Conservation (phyloP, 768 basidiomycete genomes). For the Sistotremastrum niveocremeum region DNA sequence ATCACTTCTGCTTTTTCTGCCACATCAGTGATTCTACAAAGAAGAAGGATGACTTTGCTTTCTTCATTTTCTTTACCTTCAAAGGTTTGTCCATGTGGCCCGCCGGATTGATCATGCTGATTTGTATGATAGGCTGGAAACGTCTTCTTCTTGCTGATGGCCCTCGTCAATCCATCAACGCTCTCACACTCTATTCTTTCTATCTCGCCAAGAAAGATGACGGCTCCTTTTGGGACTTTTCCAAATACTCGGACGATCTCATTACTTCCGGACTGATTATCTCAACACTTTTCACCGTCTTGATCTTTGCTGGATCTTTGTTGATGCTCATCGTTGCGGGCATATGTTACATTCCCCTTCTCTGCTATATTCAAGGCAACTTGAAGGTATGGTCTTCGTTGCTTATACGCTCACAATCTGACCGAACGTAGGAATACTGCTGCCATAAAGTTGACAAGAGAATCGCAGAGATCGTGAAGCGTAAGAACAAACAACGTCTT, state of each 20-base stretch:
- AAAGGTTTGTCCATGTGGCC: constrained; percentile 52
- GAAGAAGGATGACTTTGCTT: constrained; percentile 93
- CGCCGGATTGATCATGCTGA: not conserved
- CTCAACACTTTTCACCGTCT: constrained; percentile 80
- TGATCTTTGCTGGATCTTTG: constrained; percentile 76
- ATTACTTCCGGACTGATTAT: constrained; percentile 77
- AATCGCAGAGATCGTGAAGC: constrained; percentile 86
- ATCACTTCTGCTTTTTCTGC: constrained; percentile 97
- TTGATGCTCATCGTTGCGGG: constrained; percentile 73
- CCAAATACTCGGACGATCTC: constrained; percentile 67
- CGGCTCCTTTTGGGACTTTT: constrained; percentile 51
- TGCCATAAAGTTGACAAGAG: constrained; percentile 99
- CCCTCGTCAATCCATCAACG: constrained; percentile 95
- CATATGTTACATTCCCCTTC: constrained; percentile 82
- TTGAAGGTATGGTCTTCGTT: constrained; percentile 52
- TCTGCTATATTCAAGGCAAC: constrained; percentile 94
- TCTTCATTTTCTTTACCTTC: constrained; percentile 99
- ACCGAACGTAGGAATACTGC: constrained; percentile 65
- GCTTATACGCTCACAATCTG: not conserved
- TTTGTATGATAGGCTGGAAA: constrained; percentile 54
- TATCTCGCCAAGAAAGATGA: constrained; percentile 41
- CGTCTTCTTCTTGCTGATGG: constrained; percentile 84
- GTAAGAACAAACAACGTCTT: constrained; percentile 75
- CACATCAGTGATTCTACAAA: constrained; percentile 94
- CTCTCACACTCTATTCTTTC: constrained; percentile 89